These are phyloP conservation scores for Dovyalis caffra DNA, from an alignment of 345 rosid species.

Conservation along the genomic window DNA sequence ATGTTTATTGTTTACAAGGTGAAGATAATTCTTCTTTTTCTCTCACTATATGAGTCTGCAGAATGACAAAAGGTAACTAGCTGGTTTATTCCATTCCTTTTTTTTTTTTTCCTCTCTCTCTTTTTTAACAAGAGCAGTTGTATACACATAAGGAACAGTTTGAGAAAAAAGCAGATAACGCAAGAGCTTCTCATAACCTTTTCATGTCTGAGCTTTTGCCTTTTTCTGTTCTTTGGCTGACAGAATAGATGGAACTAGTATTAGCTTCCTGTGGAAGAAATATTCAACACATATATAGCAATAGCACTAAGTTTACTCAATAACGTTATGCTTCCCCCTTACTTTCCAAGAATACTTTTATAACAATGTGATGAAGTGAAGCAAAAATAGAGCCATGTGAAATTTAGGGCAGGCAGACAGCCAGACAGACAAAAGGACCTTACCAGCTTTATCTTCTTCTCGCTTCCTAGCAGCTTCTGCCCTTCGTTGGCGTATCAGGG, in stretches of 20 bases:
- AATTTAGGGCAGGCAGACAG: no score
- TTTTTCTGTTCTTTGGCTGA: slow-evolving; percentile 55
- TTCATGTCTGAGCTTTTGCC: slow-evolving; percentile 47
- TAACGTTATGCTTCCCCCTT: no score
- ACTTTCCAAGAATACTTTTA: no score
- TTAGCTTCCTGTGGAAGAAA: slow-evolving; percentile 3
- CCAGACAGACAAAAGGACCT: not conserved
- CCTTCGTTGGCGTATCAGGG: slow-evolving; percentile 74
- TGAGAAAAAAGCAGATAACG: not conserved
- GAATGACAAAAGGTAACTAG: not conserved
- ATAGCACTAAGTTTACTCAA: not conserved
- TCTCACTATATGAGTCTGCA: not conserved
- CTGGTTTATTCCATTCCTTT: not conserved
- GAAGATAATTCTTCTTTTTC: no score
- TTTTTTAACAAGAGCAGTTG: not conserved
- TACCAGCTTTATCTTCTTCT: slow-evolving; percentile 66
- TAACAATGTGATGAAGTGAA: no score
- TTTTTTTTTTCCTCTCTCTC: not conserved
- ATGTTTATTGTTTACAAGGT: no score
- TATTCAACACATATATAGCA: not conserved
- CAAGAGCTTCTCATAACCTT: not conserved
- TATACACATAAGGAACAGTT: not conserved
- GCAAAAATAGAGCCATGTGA: no score
- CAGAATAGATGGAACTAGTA: slow-evolving; percentile 10
- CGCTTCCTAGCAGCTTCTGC: slow-evolving; percentile 70